Base-by-base conservation (phyloP, 2,329 filamentous ascomycete species). In the Apiospora phragmitis region DNA sequence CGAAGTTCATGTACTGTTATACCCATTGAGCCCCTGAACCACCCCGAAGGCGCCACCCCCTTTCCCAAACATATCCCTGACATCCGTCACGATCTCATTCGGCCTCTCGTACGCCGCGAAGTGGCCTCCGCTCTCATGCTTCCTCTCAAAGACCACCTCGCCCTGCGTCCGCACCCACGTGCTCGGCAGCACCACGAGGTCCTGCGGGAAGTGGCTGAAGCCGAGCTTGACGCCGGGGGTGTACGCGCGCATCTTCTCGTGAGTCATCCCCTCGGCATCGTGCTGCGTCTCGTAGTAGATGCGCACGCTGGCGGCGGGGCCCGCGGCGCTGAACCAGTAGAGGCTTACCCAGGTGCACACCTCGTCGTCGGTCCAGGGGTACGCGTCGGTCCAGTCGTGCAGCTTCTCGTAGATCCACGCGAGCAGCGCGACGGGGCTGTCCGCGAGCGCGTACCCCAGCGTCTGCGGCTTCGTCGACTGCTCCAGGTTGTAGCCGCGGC, bases 331-430 rank as follows among this genome's bases (percentile, higher is more conserved):
- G 80, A 94, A 94, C 77, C 87, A 89, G 78, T 95, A 95, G 49
- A 95, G 87, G 67, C 85, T 89, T 0, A 94, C 81, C 93, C 92
- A 95, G 0, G 90, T 93, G 35, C 93, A 81, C 11, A 95, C 86
- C 81, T 95, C 92, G 69, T 94, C 92, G 72, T 94, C 90, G 0
- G 89, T 91, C 92, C 92, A 95, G 0, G 87, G 82, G 76, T 94
- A 94, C 0, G 75, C 76, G 75, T 95, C 92, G 0, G 90, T 90
- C 93, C 93, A 95, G 75, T 93, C 90, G 74, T 91, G 89, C 47
- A 95, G 81, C 78, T 95, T 95, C 81, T 95, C 93, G 74, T 93
- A 93, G 43, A 95, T 90, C 93, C 93, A 96, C 0, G 92, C 89
- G 1, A 95, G 83, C 3, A 94, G 81, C 0, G 87, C 92, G 0